Base-by-base conservation (phyloP, 495 filamentous ascomycete genomes). In the Aspergillus heteromorphus region DNA sequence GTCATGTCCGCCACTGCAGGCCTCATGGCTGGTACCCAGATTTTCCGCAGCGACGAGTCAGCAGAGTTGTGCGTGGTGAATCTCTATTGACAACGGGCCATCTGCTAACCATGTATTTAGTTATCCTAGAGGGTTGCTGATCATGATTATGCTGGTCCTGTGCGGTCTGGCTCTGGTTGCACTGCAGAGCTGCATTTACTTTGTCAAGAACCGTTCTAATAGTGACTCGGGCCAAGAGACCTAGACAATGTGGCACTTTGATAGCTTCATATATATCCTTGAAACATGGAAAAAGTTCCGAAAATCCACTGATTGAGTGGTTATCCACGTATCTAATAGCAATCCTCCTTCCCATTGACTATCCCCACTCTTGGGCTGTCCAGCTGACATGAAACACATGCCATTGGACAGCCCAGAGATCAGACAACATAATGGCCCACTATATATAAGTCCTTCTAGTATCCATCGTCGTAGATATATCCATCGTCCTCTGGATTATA, bases 1-100 rank as follows among this genome's bases (percentile, higher is more conserved):
- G 68, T 71, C 4, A 69, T 71, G 66, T 50, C 54, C 2, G 66
- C 68, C 11, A 71, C 58, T 8, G 55, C 47, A 3, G 68, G 68
- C 0, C 42, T 69, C 1, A 65, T 71, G 62, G 66, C 57, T 11
- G 68, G 68, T 5, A 63, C 64, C 0, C 68, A 71, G 29, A 67
- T 69, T 13, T 71, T 71, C 23, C 61, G 63, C 0, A 38, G 36
- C 6, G 62, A 62, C 16, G 68, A 71, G 9, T 14, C 56, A 3
- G 23, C 20, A 4, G 30, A 9, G 7, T 49, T 23, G 45, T 56
- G 45, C n/a, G 45, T 49, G 1, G 31, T 13, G 19, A 8, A 29
- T 41, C 8, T 21, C 2, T 23, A 25, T 14, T 51, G 4, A 1
- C 25, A 8, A 17, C 1, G n/a, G 29, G 13, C 1, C 14, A 7